Evolutionary conservation across 495 filamentous ascomycete genomes (phyloP).

Genomic region (Lasiosphaeria hispida): DNA sequence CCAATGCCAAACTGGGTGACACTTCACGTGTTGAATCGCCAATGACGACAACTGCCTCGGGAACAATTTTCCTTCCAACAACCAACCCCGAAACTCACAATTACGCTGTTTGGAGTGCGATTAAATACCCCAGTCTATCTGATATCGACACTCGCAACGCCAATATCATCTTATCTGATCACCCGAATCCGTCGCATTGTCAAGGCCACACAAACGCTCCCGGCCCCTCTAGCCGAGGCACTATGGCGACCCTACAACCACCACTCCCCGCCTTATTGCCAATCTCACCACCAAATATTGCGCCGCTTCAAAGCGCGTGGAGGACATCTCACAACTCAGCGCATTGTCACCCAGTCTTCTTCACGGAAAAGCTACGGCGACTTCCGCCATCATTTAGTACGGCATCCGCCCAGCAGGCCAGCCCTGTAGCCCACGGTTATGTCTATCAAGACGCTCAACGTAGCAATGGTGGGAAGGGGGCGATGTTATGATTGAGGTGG

Average conservation of each 20-base stretch:
- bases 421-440: constrained; percentile 55
- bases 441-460: constrained; percentile 42
- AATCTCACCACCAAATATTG: not conserved
- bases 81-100: too few species aligned
- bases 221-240: too few species aligned
- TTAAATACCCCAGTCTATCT: too few species aligned
- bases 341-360: constrained; percentile 57
- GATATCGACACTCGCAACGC: too few species aligned
- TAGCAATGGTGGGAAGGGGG: constrained; percentile 19
- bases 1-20: too few species aligned
- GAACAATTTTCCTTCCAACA: too few species aligned
- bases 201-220: not conserved
- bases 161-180: too few species aligned
- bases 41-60: too few species aligned
- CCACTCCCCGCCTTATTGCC: not conserved
- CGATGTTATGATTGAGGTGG: constrained; percentile 41
- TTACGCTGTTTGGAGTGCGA: too few species aligned
- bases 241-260: constrained; percentile 4
- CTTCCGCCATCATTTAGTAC: constrained; percentile 32
- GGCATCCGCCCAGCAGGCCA: constrained; percentile 26
- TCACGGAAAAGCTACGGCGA: constrained; percentile 49
- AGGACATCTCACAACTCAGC: constrained; percentile 35
- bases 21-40: too few species aligned
- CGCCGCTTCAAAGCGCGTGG: not conserved
- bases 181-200: too few species aligned